These are phyloP conservation scores for Ceratocystis harringtonii DNA, from an alignment of 2,329 filamentous ascomycete species.

Conservation along the genomic window DNA sequence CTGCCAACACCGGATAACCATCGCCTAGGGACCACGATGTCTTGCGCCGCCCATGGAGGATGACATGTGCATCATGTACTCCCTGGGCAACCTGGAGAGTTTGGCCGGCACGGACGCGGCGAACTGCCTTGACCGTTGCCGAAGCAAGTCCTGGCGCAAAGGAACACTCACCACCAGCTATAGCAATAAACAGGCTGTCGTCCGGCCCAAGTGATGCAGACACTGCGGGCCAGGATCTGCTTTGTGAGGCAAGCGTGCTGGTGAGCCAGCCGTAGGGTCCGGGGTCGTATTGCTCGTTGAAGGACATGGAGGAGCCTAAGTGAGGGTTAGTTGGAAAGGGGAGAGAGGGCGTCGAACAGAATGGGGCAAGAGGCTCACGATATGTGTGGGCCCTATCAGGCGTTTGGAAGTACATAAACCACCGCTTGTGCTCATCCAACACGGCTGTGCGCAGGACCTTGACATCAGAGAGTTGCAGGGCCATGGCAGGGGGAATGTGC, in stretches of 20 bases:
- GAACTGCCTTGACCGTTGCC: constrained; percentile 1
- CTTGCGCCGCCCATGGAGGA: constrained; percentile 8
- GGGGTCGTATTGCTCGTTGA: constrained; percentile 14
- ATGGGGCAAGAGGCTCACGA: not conserved
- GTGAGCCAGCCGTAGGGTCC: constrained; percentile 12
- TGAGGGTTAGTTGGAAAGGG: not conserved
- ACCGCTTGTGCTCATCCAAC: constrained; percentile 11
- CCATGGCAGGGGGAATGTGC: constrained; percentile 12
- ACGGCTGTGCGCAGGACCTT: constrained; percentile 9
- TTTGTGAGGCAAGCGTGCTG: constrained; percentile 1
- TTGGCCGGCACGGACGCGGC: not conserved
- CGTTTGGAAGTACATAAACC: constrained; percentile 14
- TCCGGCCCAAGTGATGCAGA: constrained; percentile 8
- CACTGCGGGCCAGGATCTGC: constrained; percentile 6
- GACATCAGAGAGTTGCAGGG: constrained; percentile 10
- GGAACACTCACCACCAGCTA: constrained; percentile 2
- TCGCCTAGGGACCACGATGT: constrained; percentile 5
- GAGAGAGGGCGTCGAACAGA: not conserved
- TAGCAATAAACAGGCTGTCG: constrained; percentile 1
- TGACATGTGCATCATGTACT: constrained; percentile 3
- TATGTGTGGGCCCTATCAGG: constrained; percentile 13
- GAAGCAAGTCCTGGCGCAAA: not conserved
- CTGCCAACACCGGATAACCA: constrained; percentile 6
- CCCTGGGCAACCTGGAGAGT: constrained; percentile 8
- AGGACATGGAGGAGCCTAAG: constrained; percentile 14